phyloP scores from a whole-genome alignment of 768 basidiomycete species.

The Mycena filopes region DNA sequence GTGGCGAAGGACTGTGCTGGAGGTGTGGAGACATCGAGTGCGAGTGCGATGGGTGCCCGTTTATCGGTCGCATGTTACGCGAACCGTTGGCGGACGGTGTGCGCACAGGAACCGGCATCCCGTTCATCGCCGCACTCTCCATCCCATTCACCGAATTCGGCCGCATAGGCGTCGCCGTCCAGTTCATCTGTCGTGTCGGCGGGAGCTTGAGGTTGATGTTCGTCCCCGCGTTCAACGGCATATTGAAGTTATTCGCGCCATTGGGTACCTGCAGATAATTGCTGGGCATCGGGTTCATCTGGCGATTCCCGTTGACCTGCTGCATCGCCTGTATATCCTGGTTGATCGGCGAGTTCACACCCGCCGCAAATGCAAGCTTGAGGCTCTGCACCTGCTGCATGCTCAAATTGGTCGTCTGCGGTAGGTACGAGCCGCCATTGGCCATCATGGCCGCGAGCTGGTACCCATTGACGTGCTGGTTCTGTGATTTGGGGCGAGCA shows the following conservation, averaged over 20 bases:
- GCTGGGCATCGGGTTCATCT: slow-evolving; percentile 39
- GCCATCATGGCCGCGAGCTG: slow-evolving; percentile 56
- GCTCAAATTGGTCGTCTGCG: slow-evolving; percentile 54
- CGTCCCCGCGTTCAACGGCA: slow-evolving; percentile 44
- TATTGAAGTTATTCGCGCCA: slow-evolving; percentile 51
- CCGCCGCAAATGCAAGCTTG: slow-evolving; percentile 61
- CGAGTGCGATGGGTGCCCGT: slow-evolving; percentile 51
- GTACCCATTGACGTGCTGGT: slow-evolving; percentile 56
- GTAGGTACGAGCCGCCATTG: slow-evolving; percentile 48
- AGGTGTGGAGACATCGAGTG: slow-evolving; percentile 62
- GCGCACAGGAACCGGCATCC: slow-evolving; percentile 52
- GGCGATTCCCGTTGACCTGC: slow-evolving; percentile 40
- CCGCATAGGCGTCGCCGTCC: slow-evolving; percentile 45
- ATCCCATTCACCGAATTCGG: slow-evolving; percentile 35
- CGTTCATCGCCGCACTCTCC: slow-evolving; percentile 29
- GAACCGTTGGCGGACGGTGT: slow-evolving; percentile 69
- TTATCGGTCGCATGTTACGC: slow-evolving; percentile 53
- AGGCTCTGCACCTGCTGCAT: slow-evolving; percentile 70
- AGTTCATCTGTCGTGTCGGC: slow-evolving; percentile 52
- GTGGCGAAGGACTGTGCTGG: slow-evolving; percentile 62
- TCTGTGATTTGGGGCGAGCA: slow-evolving; percentile 60
- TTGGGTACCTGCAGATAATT: slow-evolving; percentile 50
- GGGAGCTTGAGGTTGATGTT: slow-evolving; percentile 58
- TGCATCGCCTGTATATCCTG: slow-evolving; percentile 53
- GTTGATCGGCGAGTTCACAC: slow-evolving; percentile 44